Conservation (phyloP, 2,329 filamentous ascomycete genomes). For the Coniochaeta sp. region DNA sequence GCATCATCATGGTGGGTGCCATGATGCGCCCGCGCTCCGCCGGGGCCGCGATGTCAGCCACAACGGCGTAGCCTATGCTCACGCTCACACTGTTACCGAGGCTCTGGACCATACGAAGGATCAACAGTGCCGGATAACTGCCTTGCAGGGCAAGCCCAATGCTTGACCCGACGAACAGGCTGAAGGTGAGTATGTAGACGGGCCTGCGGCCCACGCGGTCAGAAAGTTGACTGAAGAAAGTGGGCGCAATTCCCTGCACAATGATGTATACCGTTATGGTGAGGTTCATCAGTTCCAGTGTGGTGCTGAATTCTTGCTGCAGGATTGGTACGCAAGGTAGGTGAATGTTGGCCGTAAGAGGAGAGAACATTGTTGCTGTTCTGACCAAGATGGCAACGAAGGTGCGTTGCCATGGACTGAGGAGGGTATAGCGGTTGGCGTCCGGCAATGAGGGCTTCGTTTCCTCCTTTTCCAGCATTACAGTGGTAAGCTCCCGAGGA, state of each 20-base stretch:
- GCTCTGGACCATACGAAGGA: conserved; percentile 52
- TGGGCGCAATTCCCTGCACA: conserved; percentile 50
- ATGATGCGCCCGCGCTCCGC: conserved; percentile 63
- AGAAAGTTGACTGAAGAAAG: conserved; percentile 48
- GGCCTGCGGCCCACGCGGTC: conserved; percentile 51
- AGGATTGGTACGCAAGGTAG: conserved; percentile 27
- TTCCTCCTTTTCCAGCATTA: too few species aligned
- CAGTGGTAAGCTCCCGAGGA: too few species aligned
- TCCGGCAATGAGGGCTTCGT: too few species aligned
- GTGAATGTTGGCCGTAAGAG: conserved; percentile 34
- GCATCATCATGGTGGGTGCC: conserved; percentile 48
- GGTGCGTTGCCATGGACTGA: too few species aligned
- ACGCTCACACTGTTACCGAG: conserved; percentile 56
- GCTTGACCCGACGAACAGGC: conserved; percentile 46
- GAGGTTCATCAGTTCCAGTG: conserved; percentile 28
- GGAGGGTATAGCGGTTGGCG: too few species aligned
- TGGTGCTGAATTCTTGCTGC: conserved; percentile 20
- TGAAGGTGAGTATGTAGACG: conserved; percentile 46
- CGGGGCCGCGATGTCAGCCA: conserved; percentile 59
- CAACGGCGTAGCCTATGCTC: conserved; percentile 58
- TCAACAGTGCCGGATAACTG: conserved; percentile 46
- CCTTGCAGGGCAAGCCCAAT: conserved; percentile 45
- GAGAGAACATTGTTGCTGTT: too few species aligned
- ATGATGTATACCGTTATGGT: conserved; percentile 50
- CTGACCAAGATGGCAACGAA: too few species aligned